These are phyloP conservation scores for Flammula alnicola DNA, from an alignment of 1,284 basidiomycete genomes.

Conservation along the genomic window DNA sequence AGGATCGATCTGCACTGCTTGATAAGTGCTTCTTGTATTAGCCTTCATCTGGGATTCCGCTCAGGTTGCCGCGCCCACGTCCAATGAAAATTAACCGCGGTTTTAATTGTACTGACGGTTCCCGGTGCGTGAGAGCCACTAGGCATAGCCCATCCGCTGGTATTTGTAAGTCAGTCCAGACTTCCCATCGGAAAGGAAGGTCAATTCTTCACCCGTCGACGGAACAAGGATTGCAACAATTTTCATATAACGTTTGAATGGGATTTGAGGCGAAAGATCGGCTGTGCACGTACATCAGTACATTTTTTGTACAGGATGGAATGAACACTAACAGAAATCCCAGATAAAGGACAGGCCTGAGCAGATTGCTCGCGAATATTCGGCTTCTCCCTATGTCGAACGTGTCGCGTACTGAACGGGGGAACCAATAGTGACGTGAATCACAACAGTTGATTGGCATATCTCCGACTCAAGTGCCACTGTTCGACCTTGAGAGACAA, in stretches of 20 bases:
- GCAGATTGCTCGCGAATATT: slow-evolving; percentile 7
- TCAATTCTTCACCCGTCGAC: slow-evolving; percentile 17
- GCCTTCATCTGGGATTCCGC: slow-evolving; percentile 22
- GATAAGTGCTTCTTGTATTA: slow-evolving; percentile 16
- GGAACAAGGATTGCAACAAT: slow-evolving; percentile 17
- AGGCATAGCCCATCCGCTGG: slow-evolving; percentile 11
- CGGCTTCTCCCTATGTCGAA: slow-evolving; percentile 16
- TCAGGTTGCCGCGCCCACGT: slow-evolving; percentile 13
- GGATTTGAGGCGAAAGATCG: slow-evolving; percentile 15
- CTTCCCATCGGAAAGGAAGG: slow-evolving; percentile 12
- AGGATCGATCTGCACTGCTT: slow-evolving; percentile 25
- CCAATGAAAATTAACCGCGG: too few relatives aligned
- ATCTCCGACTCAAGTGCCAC: slow-evolving; percentile 6
- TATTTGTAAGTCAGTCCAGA: slow-evolving; percentile 8
- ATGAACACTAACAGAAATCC: slow-evolving; percentile 13
- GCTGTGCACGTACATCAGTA: slow-evolving; percentile 1
- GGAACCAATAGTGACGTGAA: slow-evolving; percentile 9
- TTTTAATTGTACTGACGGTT: too few relatives aligned
- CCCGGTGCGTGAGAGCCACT: slow-evolving; percentile 16
- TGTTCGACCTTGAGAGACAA: too few relatives aligned
- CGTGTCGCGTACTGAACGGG: slow-evolving; percentile 15
- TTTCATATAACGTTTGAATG: slow-evolving; percentile 4
- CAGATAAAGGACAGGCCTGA: slow-evolving; percentile 12
- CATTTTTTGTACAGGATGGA: neutral
- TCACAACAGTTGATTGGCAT: slow-evolving; percentile 22